A percentile compares a stretch with the other conserved stretches of the same genome.
Conservation (phyloP, 2,329 filamentous ascomycete species). For the Epichloe hybrida region DNA sequence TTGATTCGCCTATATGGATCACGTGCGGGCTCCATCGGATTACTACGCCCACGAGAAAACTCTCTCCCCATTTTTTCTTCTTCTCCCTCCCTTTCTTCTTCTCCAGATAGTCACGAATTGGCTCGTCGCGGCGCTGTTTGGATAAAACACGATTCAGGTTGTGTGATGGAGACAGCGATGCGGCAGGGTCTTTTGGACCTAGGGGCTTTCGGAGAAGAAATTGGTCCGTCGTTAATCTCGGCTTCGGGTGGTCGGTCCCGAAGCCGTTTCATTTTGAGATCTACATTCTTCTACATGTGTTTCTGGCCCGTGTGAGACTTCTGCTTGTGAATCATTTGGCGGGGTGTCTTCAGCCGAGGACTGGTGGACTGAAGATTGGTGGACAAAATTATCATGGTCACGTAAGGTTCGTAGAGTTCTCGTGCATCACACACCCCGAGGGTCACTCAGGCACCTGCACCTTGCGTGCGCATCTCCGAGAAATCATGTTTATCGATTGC, state of each 20-base stretch:
- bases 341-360: too few species aligned
- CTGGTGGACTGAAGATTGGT: too few species aligned
- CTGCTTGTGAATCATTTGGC: not conserved
- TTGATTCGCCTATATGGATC: conserved; percentile 8
- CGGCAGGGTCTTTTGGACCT: conserved; percentile 23
- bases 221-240: conserved; percentile 46
- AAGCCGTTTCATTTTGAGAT: conserved; percentile 46
- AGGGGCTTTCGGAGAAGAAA: conserved; percentile 33
- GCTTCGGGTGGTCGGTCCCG: conserved; percentile 32
- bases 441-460: too few species aligned
- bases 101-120: conserved; percentile 37
- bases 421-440: too few species aligned
- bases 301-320: not conserved
- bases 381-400: too few species aligned
- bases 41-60: not conserved
- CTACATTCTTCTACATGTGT: conserved; percentile 27
- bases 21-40: conserved; percentile 8
- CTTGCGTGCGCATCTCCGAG: not conserved
- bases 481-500: not conserved
- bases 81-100: conserved; percentile 22
- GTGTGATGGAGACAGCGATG: conserved; percentile 14
- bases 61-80: conserved; percentile 5
- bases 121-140: conserved; percentile 22
- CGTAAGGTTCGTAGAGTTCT: too few species aligned
- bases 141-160: not conserved